Evolutionary conservation across 1,284 basidiomycete species (phyloP), one percentile per base, ranked within the genome.

Genomic region (Tilletiaria anomala): DNA sequence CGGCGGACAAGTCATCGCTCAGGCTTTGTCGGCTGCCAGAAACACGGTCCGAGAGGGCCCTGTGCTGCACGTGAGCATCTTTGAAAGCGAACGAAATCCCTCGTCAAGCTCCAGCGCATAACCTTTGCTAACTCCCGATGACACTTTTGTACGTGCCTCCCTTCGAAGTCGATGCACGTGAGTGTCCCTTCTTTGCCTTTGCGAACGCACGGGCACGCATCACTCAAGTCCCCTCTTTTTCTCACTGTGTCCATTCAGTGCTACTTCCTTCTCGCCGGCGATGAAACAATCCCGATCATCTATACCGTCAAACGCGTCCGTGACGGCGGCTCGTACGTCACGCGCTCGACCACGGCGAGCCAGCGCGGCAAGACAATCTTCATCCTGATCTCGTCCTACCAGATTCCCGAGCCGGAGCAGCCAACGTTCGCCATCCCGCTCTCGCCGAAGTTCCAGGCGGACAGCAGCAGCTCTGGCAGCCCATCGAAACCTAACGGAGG

Each of bases 1-100:
- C 45, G 63, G 63, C 12, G 63, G 63, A 11, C 53, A 59, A 18
- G 53, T 66, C 14, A 58, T 63, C 19, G 61, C 54, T 1, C 58
- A 61, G 39, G 50, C 54, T 17, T 50, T 65, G 2, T 45, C 54
- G 6, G 58, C 61, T 1, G 43, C 61, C 20, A 49, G 42, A 37
- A 44, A 43, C 43, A 62, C 61, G 15, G 56, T 65, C 8, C 47
- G 49, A 5, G 41, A 50, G 14, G 50, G 48, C 2, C 48, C 58
- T 39, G 35, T 48, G 3, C 46, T 61, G 4, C 58, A 63, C 23
- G n/a, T n/a, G n/a, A n/a, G n/a, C n/a, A n/a, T n/a, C n/a, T n/a
- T n/a, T n/a, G n/a, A n/a, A n/a, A n/a, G n/a, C n/a, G n/a, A n/a
- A n/a, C n/a, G n/a, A n/a, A n/a, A n/a, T n/a, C n/a, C n/a, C n/a